Percentiles rank a stretch among this genome's conserved stretches.
These are phyloP conservation scores for Paecilomyces formosus DNA, from an alignment of 2,329 filamentous ascomycete genomes.

Conservation along the genomic window DNA sequence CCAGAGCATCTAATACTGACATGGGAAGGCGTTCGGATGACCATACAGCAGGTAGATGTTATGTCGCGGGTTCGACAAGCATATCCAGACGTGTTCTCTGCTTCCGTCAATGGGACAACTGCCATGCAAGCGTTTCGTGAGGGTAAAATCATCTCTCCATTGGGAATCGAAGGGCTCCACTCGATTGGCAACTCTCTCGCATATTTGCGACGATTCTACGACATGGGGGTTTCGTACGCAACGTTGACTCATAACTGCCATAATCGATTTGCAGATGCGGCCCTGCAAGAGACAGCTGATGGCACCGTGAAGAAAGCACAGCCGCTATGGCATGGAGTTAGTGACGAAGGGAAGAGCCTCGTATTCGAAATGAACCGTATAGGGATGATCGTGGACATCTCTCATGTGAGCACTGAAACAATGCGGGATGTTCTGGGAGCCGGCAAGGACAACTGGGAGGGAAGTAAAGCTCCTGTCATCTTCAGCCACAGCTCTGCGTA, in stretches of 20 bases:
- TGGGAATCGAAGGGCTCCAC: conserved; percentile 82
- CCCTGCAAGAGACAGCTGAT: conserved; percentile 43
- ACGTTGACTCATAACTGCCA: conserved; percentile 93
- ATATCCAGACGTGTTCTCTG: conserved; percentile 44
- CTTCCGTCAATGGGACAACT: conserved; percentile 49
- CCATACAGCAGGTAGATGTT: conserved; percentile 29
- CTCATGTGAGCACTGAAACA: conserved; percentile 71
- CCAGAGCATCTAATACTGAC: background rate
- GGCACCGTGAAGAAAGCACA: conserved; percentile 30
- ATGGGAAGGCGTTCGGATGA: conserved; percentile 20
- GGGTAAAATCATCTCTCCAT: conserved; percentile 64
- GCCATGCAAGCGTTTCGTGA: conserved; percentile 55
- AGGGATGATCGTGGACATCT: conserved; percentile 87
- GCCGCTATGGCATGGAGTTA: conserved; percentile 56
- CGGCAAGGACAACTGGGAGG: conserved; percentile 52
- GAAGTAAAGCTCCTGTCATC: conserved; percentile 74
- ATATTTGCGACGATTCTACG: conserved; percentile 65
- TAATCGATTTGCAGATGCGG: conserved; percentile 82
- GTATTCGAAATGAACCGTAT: conserved; percentile 88
- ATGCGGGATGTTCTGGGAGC: conserved; percentile 75
- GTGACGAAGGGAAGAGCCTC: conserved; percentile 58
- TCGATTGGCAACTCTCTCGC: conserved; percentile 75
- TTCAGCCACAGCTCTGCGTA: conserved; percentile 83
- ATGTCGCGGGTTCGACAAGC: conserved; percentile 26
- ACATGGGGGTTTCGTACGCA: conserved; percentile 75